Base-by-base conservation (phyloP, 2,329 filamentous ascomycete species). In the Hypocrella siamensis region DNA sequence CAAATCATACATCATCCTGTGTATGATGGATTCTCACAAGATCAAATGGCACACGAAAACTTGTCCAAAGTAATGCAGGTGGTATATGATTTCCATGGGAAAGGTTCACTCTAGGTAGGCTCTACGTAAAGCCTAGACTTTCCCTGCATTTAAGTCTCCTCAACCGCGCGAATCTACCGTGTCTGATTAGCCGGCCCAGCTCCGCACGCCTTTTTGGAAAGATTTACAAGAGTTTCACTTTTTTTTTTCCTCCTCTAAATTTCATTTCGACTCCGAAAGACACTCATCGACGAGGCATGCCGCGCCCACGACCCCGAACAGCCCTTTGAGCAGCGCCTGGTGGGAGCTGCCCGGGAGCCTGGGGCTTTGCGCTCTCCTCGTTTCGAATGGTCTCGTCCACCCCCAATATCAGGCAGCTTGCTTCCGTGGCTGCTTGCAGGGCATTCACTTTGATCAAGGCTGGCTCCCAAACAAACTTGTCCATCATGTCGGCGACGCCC, bases 341-440 rank as follows among this genome's bases (percentile, higher is more conserved):
- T 4, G 80, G 81, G 42, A 86, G 70, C 55, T 80, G 68, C 34
- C 74, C 70, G 0, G 88, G 88, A 7, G 75, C 84, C 56, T 93
- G 82, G 17, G 86, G 80, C 54, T 75, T 66, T 46, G 77, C 70
- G 48, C 83, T 93, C 64, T 96, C 86, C 64, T 98, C 84, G 59
- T 98, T 98, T 60, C 77, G 85, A 60, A 98, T 96, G 21, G 90
- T 98, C 73, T 98, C 90, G 52, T 98, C 90, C 35, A 98, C 90
- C 46, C 84, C 80, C 47, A 98, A 62, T 44, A 98, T 96, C 62
- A 98, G 61, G 62, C 90, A 98, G 44, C 80, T 81, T 16, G 90
- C 90, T 61, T 98, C 90, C 19, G 86, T 86, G 31, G 90, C 90
- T 15, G 90, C 88, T 63, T 93, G 85, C 42, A 98, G 79, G 43